phyloP scores from a whole-genome alignment of 768 basidiomycete genomes.

The Pulveroboletus frians region DNA sequence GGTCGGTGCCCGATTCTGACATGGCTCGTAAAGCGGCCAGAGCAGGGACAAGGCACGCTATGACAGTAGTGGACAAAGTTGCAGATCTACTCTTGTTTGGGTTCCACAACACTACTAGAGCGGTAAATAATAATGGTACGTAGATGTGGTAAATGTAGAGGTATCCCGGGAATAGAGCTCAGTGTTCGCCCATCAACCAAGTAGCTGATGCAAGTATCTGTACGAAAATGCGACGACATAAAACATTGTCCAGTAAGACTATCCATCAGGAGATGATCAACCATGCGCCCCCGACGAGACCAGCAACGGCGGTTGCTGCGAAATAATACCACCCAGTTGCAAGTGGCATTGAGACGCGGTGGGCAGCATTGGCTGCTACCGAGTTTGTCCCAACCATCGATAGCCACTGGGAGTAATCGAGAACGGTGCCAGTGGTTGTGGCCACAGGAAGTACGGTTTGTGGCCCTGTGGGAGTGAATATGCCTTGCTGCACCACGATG shows the following conservation, averaged over 20 bases:
- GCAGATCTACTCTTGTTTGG: conserved; percentile 3
- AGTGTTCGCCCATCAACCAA: background rate
- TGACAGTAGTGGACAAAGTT: background rate
- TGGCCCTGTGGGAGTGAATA: conserved; percentile 33
- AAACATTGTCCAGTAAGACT: conserved; percentile 8
- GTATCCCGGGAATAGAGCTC: background rate
- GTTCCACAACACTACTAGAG: conserved; percentile 6
- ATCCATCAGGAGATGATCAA: conserved; percentile 22
- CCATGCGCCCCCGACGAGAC: conserved; percentile 31
- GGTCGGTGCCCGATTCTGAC: conserved; percentile 25
- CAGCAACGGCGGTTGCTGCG: conserved; percentile 17
- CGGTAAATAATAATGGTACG: conserved; percentile 15
- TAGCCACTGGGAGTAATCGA: conserved; percentile 28
- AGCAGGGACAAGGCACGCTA: no score
- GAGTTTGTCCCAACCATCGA: conserved; percentile 30
- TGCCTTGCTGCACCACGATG: conserved; percentile 14
- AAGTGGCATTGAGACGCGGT: conserved; percentile 15
- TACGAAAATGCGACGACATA: background rate
- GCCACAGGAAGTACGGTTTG: conserved; percentile 21
- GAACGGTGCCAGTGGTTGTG: conserved; percentile 26
- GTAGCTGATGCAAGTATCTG: conserved; percentile 5
- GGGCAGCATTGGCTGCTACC: conserved; percentile 22
- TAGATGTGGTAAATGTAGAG: conserved; percentile 11
- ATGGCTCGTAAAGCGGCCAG: conserved; percentile 8
- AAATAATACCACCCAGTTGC: conserved; percentile 27